Conservation (phyloP, 2,329 filamentous ascomycete species). For the Arthrobotrys sphaeroides region DNA sequence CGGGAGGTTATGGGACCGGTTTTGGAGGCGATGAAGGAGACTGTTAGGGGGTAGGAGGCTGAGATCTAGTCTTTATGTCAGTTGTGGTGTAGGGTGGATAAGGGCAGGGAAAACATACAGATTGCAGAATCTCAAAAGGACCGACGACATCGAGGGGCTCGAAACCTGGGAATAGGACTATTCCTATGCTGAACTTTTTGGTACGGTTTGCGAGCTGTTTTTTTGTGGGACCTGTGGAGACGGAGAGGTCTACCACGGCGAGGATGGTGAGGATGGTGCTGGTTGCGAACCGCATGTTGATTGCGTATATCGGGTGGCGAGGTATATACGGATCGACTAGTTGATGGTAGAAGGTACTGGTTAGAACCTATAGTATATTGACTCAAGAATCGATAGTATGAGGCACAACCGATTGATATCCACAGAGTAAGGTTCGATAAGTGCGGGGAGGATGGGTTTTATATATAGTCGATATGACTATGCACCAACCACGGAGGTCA, state of each 20-base stretch:
- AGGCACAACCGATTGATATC: no score
- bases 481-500: no score
- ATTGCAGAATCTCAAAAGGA: slow-evolving; percentile 64
- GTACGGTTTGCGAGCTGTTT: slow-evolving; percentile 13
- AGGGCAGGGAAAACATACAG: neutral
- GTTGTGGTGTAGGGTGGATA: slow-evolving; percentile 60
- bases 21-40: slow-evolving; percentile 63
- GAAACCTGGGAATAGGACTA: slow-evolving; percentile 62
- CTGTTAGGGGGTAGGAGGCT: slow-evolving; percentile 60
- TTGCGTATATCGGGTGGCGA: no score
- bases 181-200: slow-evolving; percentile 5
- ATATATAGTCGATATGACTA: no score
- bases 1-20: slow-evolving; percentile 61
- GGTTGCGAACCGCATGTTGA: neutral
- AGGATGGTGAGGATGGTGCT: slow-evolving; percentile 62
- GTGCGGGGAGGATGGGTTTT: no score
- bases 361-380: no score
- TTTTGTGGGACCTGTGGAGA: slow-evolving; percentile 5
- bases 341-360: no score
- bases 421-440: no score
- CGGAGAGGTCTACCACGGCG: neutral
- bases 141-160: slow-evolving; percentile 64
- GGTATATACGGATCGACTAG: no score
- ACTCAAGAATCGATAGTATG: no score
- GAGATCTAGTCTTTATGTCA: slow-evolving; percentile 62